phyloP scores from a whole-genome alignment of 176 grass and related monocot genomes.

The Rhynchospora pubera region DNA sequence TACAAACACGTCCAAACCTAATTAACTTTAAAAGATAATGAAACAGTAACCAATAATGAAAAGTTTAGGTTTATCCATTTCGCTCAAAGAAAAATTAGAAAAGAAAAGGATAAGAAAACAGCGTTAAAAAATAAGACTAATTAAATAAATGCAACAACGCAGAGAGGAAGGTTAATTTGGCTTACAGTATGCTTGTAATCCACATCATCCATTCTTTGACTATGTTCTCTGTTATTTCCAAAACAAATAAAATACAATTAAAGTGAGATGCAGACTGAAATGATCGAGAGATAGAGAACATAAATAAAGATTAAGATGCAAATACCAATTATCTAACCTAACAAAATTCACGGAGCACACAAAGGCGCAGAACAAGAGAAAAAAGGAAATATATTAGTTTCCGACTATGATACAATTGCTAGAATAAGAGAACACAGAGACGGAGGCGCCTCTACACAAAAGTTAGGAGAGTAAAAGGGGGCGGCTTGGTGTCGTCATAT shows the following conservation, averaged over 20 bases:
- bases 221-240: not conserved
- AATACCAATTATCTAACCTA: not conserved
- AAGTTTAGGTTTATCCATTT: no score
- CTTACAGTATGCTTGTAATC: not conserved
- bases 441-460: no score
- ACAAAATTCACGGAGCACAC: not conserved
- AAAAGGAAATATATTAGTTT: no score
- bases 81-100: not conserved
- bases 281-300: not conserved
- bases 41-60: not conserved
- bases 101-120: not conserved
- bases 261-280: not conserved
- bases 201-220: not conserved
- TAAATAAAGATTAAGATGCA: not conserved
- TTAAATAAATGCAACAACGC: not conserved
- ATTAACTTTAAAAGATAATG: not conserved
- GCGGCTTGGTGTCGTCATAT: not conserved
- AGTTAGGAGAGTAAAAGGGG: not conserved
- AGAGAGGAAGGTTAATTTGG: not conserved
- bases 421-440: not conserved
- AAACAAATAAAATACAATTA: not conserved
- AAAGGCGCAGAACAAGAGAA: no score
- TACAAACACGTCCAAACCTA: not conserved
- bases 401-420: not conserved
- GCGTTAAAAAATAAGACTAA: not conserved